phyloP scores from a whole-genome alignment of 805 yeast species.

The Saitoella complicata region DNA sequence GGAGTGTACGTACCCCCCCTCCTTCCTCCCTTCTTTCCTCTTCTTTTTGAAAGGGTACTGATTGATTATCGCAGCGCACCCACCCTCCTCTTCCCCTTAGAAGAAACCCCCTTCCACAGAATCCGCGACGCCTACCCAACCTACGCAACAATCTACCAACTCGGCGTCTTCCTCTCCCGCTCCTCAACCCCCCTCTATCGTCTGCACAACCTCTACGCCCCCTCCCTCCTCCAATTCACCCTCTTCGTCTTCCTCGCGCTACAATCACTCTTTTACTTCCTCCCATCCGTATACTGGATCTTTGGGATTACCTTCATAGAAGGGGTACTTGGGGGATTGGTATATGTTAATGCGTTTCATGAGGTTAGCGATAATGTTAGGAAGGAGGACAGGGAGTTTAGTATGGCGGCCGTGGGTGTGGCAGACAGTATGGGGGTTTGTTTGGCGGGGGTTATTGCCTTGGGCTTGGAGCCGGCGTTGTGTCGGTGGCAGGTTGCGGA shows the following conservation, averaged over 20 bases:
- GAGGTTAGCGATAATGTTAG: slow-evolving; percentile 47
- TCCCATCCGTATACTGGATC: slow-evolving; percentile 46
- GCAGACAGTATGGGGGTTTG: slow-evolving; percentile 78
- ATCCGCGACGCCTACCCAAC: slow-evolving; percentile 1
- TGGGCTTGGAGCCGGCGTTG: slow-evolving; percentile 55
- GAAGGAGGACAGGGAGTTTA: slow-evolving; percentile 47
- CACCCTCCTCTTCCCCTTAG: slow-evolving; percentile 1
- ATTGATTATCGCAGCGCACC: slow-evolving; percentile 22
- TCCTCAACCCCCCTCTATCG: slow-evolving; percentile 60
- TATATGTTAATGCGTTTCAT: slow-evolving; percentile 79
- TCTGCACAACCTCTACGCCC: slow-evolving; percentile 38
- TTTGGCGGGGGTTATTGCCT: slow-evolving; percentile 58
- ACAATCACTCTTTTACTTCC: slow-evolving; percentile 47
- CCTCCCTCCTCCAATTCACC: slow-evolving; percentile 48
- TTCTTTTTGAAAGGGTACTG: slow-evolving; percentile 56
- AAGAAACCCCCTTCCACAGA: not conserved
- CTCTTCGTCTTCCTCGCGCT: slow-evolving; percentile 42
- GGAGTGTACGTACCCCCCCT: slow-evolving; percentile 78
- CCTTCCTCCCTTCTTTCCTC: too few species aligned
- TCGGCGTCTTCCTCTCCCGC: slow-evolving; percentile 84
- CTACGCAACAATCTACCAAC: slow-evolving; percentile 3
- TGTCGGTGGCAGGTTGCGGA: slow-evolving; percentile 54
- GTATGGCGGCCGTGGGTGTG: slow-evolving; percentile 68
- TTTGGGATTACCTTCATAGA: slow-evolving; percentile 62
- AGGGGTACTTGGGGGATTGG: slow-evolving; percentile 74